phyloP scores from a whole-genome alignment of 257 asterid species.

The Phtheirospermum japonicum region DNA sequence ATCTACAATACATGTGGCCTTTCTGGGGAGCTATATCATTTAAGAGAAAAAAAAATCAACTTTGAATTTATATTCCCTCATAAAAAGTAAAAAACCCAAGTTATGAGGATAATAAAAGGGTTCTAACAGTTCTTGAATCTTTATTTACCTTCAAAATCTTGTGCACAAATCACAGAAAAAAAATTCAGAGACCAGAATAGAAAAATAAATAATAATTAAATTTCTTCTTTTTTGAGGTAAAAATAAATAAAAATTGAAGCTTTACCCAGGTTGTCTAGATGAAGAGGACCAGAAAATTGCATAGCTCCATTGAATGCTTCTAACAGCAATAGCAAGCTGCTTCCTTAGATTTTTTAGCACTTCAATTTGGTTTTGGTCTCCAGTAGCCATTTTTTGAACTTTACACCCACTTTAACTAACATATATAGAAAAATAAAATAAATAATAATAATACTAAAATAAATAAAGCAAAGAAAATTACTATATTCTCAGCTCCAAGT shows the following conservation, averaged over 20 bases:
- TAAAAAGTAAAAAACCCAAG: neutral
- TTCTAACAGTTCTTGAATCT: neutral
- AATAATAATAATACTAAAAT: neutral
- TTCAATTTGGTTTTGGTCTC: slow-evolving; percentile 35
- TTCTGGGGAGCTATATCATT: neutral
- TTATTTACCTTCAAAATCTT: neutral
- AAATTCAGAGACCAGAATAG: neutral
- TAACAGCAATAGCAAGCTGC: slow-evolving; percentile 72
- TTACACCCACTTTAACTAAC: slow-evolving; percentile 25
- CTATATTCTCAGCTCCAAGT: too few relatives aligned
- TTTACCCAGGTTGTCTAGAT: slow-evolving; percentile 62
- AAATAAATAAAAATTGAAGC: slow-evolving; percentile 13
- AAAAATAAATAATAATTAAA: neutral
- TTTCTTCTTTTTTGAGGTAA: neutral
- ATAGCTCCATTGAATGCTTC: slow-evolving; percentile 90
- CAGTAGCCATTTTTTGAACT: slow-evolving; percentile 46
- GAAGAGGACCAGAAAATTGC: slow-evolving; percentile 85
- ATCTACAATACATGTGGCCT: neutral
- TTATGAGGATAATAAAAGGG: neutral
- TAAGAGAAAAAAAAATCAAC: neutral
- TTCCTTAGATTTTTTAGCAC: slow-evolving; percentile 47
- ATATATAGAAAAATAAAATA: slow-evolving; percentile 1
- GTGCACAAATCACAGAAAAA: neutral
- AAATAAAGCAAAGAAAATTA: too few relatives aligned
- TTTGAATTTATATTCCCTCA: neutral